phyloP scores from a whole-genome alignment of 1,284 basidiomycete genomes.

The Heterobasidion occidentale region DNA sequence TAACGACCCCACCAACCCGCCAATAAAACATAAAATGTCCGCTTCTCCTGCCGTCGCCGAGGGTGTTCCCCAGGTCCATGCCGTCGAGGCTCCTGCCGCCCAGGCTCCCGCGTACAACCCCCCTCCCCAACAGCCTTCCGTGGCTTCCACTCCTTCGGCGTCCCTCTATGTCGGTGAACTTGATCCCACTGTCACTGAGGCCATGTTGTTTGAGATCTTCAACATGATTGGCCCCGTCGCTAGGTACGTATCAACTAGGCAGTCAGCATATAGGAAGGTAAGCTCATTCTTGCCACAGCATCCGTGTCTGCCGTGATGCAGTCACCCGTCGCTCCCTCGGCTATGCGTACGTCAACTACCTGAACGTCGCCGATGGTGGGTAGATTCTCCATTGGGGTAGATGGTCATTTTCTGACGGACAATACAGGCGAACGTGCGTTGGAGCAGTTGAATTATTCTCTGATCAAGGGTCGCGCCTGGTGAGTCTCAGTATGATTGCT shows the following conservation, averaged over 20 bases:
- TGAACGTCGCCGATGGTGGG: slow-evolving; percentile 90
- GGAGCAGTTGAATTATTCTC: slow-evolving; percentile 98
- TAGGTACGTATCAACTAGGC: slow-evolving; percentile 45
- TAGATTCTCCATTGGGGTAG: slow-evolving; percentile 11
- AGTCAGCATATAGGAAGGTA: not conserved
- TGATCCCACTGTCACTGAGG: slow-evolving; percentile 96
- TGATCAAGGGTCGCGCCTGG: slow-evolving; percentile 98
- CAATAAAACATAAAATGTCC: slow-evolving; percentile 50
- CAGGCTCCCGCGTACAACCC: slow-evolving; percentile 53
- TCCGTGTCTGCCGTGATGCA: slow-evolving; percentile 99
- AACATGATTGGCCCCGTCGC: slow-evolving; percentile 99
- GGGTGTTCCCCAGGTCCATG: slow-evolving; percentile 9
- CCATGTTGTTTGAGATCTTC: slow-evolving; percentile 99
- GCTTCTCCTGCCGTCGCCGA: slow-evolving; percentile 31
- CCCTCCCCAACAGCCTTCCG: slow-evolving; percentile 44
- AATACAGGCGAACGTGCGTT: slow-evolving; percentile 87
- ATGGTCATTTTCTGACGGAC: slow-evolving; percentile 5
- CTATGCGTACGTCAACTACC: slow-evolving; percentile 99
- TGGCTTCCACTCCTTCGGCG: slow-evolving; percentile 70
- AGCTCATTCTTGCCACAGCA: slow-evolving; percentile 39
- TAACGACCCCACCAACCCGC: slow-evolving; percentile 64
- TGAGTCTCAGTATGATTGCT: slow-evolving; percentile 24
- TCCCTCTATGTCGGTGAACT: slow-evolving; percentile 99
- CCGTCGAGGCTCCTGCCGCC: slow-evolving; percentile 22
- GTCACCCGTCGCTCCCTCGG: slow-evolving; percentile 99